Evolutionary conservation across 768 basidiomycete species (phyloP).

Genomic region (Lanmaoa rubissima): DNA sequence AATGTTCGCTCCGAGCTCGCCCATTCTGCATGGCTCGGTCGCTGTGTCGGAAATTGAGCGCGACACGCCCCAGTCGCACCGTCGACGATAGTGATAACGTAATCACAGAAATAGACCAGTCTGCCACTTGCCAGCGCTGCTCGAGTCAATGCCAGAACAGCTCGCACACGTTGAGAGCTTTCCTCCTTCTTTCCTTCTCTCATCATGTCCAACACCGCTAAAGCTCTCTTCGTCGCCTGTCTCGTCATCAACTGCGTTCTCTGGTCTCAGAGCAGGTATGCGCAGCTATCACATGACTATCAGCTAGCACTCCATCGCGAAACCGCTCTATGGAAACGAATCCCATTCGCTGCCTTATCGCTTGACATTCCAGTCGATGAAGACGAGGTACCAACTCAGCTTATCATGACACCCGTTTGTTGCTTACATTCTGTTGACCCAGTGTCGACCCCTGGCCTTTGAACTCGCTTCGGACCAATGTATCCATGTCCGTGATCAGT

Average conservation of each 20-base stretch:
- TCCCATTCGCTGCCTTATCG: not conserved
- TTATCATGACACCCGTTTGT: not conserved
- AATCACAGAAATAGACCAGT: not conserved
- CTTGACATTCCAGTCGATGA: not conserved
- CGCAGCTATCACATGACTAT: conserved; percentile 20
- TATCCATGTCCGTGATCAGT: conserved; percentile 54
- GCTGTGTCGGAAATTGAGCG: conserved; percentile 1
- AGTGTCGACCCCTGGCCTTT: conserved; percentile 69
- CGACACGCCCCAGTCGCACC: not conserved
- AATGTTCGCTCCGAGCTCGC: not conserved
- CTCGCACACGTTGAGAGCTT: not conserved
- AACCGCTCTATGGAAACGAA: conserved; percentile 11
- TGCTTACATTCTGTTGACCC: not conserved
- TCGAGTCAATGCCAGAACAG: not conserved
- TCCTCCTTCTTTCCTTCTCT: not conserved
- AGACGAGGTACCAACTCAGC: conserved; percentile 5
- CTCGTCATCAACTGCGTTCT: conserved; percentile 59
- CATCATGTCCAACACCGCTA: conserved; percentile 49
- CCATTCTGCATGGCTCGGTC: not conserved
- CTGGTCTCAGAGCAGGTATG: conserved; percentile 62
- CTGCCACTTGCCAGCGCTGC: not conserved
- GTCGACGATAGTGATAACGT: conserved; percentile 8
- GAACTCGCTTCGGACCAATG: conserved; percentile 56
- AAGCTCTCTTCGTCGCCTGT: conserved; percentile 48
- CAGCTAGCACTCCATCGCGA: not conserved